Conservation (phyloP, 2,329 filamentous ascomycete genomes). For the Pyricularia sp. region DNA sequence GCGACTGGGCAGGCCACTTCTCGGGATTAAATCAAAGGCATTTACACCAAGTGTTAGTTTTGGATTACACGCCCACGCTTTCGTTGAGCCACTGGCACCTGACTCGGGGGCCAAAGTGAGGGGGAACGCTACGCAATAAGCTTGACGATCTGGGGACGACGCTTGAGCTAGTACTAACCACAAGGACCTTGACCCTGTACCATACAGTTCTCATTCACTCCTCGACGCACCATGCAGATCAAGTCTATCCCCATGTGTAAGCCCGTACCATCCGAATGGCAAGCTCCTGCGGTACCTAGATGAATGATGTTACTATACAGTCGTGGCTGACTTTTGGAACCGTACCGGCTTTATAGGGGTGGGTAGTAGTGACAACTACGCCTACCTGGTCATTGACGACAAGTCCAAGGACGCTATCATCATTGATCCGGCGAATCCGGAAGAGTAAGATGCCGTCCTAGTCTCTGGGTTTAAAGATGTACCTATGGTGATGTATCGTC, state of each 20-base stretch:
- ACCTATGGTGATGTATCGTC: background rate
- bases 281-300: background rate
- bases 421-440: slow-evolving; percentile 70
- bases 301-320: background rate
- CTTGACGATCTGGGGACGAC: background rate
- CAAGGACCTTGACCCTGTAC: background rate
- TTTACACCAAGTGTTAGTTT: slow-evolving; percentile 1
- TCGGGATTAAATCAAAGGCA: slow-evolving; percentile 5
- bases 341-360: slow-evolving; percentile 46
- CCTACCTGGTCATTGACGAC: slow-evolving; percentile 72
- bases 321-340: background rate
- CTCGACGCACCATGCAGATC: slow-evolving; percentile 64
- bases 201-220: slow-evolving; percentile 21
- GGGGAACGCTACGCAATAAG: background rate
- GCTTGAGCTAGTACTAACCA: background rate
- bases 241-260: slow-evolving; percentile 83
- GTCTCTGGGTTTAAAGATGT: background rate
- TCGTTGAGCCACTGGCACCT: background rate
- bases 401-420: slow-evolving; percentile 70
- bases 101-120: background rate
- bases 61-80: background rate
- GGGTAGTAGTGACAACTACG: slow-evolving; percentile 73
- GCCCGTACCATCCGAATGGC: slow-evolving; percentile 18
- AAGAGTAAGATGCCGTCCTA: slow-evolving; percentile 47
- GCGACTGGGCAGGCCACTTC: background rate